These are phyloP conservation scores for Aristolochia contorta DNA, from an alignment of 164 flowering plant genomes.

Conservation along the genomic window DNA sequence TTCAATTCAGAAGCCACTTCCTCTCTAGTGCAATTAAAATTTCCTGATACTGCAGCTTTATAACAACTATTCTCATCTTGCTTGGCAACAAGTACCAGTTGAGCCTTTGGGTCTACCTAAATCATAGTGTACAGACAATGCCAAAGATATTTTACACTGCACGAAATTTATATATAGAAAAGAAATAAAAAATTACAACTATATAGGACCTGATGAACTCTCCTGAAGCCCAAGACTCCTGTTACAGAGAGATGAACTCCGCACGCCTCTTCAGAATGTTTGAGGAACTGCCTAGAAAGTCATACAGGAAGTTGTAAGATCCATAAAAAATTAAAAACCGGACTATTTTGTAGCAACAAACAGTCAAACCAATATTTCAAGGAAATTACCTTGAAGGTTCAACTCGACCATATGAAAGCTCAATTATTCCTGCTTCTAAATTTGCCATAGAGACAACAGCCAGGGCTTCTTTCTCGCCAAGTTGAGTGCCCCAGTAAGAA, in stretches of 20 bases:
- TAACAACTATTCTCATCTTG: background rate
- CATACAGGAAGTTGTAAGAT: conserved; percentile 1
- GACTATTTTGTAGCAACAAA: background rate
- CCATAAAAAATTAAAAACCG: background rate
- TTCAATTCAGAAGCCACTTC: conserved; percentile 12
- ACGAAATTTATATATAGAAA: no score
- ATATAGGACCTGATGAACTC: conserved; percentile 64
- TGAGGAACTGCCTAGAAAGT: conserved; percentile 37
- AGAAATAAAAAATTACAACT: no score
- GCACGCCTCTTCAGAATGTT: conserved; percentile 50
- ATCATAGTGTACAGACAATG: conserved; percentile 6
- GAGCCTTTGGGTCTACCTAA: conserved; percentile 75
- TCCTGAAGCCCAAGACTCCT: conserved; percentile 80
- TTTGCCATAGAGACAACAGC: conserved; percentile 46
- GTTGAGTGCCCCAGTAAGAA: conserved; percentile 49
- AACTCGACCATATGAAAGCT: conserved; percentile 54
- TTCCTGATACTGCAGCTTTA: background rate
- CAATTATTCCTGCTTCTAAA: conserved; percentile 70
- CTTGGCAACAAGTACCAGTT: conserved; percentile 55
- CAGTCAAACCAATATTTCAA: background rate
- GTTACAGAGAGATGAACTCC: conserved; percentile 62
- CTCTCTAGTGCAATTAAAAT: conserved; percentile 15
- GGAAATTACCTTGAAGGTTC: conserved; percentile 56
- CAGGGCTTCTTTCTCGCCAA: conserved; percentile 38
- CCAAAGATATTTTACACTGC: background rate